Percentiles rank a stretch among this genome's conserved stretches.
Conservation (phyloP, 2,329 filamentous ascomycete species). For the Hyphodiscus sp. region DNA sequence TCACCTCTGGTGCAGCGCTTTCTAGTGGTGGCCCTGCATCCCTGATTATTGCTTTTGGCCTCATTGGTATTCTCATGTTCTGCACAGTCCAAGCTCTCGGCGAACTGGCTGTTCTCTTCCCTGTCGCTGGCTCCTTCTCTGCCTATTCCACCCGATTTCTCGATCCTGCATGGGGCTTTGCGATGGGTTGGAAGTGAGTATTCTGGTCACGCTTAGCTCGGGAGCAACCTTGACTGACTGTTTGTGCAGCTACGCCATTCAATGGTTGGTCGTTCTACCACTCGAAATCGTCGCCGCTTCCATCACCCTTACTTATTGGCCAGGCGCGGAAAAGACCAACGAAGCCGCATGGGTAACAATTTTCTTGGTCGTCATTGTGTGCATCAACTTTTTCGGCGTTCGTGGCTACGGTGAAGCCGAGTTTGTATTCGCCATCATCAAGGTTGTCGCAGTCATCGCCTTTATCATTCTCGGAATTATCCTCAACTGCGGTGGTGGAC, state of each 20-base stretch:
- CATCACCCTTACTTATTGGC: constrained; percentile 78
- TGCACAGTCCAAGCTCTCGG: constrained; percentile 79
- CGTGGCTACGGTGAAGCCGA: constrained; percentile 85
- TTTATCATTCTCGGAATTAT: constrained; percentile 61
- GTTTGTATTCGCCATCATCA: constrained; percentile 80
- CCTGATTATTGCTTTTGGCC: constrained; percentile 25
- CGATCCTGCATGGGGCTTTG: constrained; percentile 89
- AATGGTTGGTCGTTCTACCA: constrained; percentile 78
- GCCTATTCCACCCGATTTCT: constrained; percentile 90
- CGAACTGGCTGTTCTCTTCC: constrained; percentile 87
- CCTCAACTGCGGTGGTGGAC: constrained; percentile 50
- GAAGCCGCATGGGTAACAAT: constrained; percentile 66
- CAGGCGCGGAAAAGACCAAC: constrained; percentile 40
- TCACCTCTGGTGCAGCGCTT: constrained; percentile 28
- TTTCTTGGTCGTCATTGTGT: constrained; percentile 68
- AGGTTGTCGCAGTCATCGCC: constrained; percentile 59
- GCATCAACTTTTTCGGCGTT: constrained; percentile 83
- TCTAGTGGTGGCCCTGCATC: constrained; percentile 31
- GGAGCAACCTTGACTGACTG: background rate
- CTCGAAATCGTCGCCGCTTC: constrained; percentile 82
- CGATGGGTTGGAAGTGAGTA: constrained; percentile 83
- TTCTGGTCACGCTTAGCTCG: background rate
- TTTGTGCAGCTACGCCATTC: constrained; percentile 52
- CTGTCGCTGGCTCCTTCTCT: constrained; percentile 84
- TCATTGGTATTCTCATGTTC: constrained; percentile 49